Conservation (phyloP, 148 eudicot genomes). For the Amaranthus hypochondriacus region DNA sequence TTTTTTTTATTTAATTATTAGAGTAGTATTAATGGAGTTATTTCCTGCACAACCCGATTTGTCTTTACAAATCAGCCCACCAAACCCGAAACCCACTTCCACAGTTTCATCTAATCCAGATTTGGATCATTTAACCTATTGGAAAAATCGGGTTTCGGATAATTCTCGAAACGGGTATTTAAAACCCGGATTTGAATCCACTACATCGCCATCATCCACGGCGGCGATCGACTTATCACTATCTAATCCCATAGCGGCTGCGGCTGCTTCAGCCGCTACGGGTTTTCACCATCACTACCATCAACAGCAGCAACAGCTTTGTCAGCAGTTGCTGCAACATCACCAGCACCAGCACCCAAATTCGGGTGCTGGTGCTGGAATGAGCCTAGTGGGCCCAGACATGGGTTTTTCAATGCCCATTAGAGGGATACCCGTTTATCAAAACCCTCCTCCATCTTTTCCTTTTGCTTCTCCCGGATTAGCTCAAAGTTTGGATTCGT, state of each 20-base stretch:
- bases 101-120: conserved; percentile 2
- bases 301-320: conserved; percentile 15
- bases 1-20: background rate
- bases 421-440: conserved; percentile 84
- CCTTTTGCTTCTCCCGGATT: conserved; percentile 30
- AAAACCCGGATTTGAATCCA: conserved; percentile 3
- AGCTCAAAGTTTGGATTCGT: conserved; percentile 13
- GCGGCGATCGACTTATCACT: conserved; percentile 37
- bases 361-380: conserved; percentile 11
- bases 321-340: conserved; percentile 16
- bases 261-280: conserved; percentile 1
- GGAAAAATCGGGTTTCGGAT: conserved; percentile 48
- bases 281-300: conserved; percentile 11
- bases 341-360: conserved; percentile 19
- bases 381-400: conserved; percentile 33
- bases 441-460: conserved; percentile 52
- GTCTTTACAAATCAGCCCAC: conserved; percentile 91
- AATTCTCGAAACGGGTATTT: conserved; percentile 14
- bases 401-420: conserved; percentile 63
- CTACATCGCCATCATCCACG: background rate
- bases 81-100: conserved; percentile 49
- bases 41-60: conserved; percentile 97
- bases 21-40: conserved; percentile 52
- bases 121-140: conserved; percentile 44
- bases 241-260: conserved; percentile 19